phyloP scores from a whole-genome alignment of 805 yeast genomes.

The Candida maris region DNA sequence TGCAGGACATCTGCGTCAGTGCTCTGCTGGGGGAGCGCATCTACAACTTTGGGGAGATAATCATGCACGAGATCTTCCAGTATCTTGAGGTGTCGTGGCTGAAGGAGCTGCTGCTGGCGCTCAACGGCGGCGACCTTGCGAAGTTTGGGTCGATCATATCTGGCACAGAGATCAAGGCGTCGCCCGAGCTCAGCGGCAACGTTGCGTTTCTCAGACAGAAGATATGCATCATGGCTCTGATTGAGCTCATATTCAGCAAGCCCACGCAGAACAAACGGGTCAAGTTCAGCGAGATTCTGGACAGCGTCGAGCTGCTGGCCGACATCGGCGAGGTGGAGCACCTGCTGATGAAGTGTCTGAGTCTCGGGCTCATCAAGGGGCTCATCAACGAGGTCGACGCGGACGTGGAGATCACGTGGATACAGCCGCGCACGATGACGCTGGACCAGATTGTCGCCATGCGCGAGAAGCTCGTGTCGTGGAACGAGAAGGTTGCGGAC shows the following conservation, averaged over 20 bases:
- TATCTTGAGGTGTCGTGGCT: slow-evolving; percentile 56
- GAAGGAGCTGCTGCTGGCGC: slow-evolving; percentile 59
- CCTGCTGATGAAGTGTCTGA: slow-evolving; percentile 85
- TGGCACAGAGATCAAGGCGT: slow-evolving; percentile 13
- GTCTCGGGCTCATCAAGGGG: slow-evolving; percentile 83
- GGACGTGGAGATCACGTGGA: slow-evolving; percentile 82
- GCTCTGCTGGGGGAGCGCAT: slow-evolving; percentile 89
- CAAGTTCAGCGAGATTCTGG: slow-evolving; percentile 67
- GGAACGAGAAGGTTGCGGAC: slow-evolving; percentile 73
- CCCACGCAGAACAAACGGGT: slow-evolving; percentile 74
- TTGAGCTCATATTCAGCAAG: slow-evolving; percentile 77
- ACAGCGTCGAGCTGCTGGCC: slow-evolving; percentile 57
- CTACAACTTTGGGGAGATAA: slow-evolving; percentile 92
- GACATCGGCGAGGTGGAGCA: slow-evolving; percentile 78
- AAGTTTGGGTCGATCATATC: slow-evolving; percentile 48
- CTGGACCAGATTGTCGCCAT: slow-evolving; percentile 72
- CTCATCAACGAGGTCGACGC: slow-evolving; percentile 82
- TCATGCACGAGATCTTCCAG: slow-evolving; percentile 80
- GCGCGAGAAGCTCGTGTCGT: slow-evolving; percentile 65
- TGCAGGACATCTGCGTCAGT: slow-evolving; percentile 76
- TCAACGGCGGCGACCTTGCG: slow-evolving; percentile 75
- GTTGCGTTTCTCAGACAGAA: slow-evolving; percentile 78
- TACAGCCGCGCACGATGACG: slow-evolving; percentile 92
- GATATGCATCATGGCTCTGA: slow-evolving; percentile 85
- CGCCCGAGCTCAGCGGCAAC: slow-evolving; percentile 42